Conservation (phyloP, 495 filamentous ascomycete genomes). For the Barbatosphaeria neglecta region DNA sequence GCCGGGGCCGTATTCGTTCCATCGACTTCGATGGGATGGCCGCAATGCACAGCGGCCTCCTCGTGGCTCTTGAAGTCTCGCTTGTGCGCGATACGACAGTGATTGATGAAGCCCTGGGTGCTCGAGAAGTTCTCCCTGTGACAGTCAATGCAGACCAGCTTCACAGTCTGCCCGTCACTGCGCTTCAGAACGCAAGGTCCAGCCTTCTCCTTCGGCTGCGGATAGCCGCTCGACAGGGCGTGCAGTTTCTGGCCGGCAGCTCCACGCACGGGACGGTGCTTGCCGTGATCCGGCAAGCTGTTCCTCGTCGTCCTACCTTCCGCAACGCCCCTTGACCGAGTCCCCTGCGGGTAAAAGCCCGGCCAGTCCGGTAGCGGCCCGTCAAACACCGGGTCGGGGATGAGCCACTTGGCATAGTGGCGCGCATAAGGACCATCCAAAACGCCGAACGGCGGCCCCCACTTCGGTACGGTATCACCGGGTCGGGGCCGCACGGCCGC, state of each 20-base stretch:
- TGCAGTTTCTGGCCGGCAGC: constrained; percentile 51
- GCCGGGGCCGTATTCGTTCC: constrained; percentile 37
- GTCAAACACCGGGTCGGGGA: constrained; percentile 81
- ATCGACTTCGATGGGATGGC: constrained; percentile 65
- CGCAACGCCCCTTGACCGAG: constrained; percentile 28
- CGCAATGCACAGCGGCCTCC: constrained; percentile 80
- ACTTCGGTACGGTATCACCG: constrained; percentile 48
- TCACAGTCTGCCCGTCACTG: constrained; percentile 46
- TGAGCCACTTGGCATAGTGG: constrained; percentile 89
- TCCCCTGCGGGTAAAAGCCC: constrained; percentile 17
- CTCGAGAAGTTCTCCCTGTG: constrained; percentile 82
- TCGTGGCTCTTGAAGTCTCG: constrained; percentile 89
- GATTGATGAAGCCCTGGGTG: constrained; percentile 95
- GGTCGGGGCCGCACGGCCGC: constrained; percentile 45
- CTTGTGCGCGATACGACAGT: constrained; percentile 89
- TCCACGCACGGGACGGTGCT: constrained; percentile 52
- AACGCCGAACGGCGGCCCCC: constrained; percentile 77
- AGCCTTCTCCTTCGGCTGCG: constrained; percentile 53
- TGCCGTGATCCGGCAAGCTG: constrained; percentile 50
- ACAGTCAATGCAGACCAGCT: constrained; percentile 83
- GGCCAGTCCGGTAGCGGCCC: constrained; percentile 37
- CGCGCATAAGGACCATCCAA: constrained; percentile 83
- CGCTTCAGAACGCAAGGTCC: constrained; percentile 41
- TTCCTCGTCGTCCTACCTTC: constrained; percentile 68
- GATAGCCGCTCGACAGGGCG: constrained; percentile 60